Evolutionary conservation across 2,329 filamentous ascomycete genomes (phyloP), one percentile per base, ranked within the genome.

Genomic region (Penicillium sclerotigenum): DNA sequence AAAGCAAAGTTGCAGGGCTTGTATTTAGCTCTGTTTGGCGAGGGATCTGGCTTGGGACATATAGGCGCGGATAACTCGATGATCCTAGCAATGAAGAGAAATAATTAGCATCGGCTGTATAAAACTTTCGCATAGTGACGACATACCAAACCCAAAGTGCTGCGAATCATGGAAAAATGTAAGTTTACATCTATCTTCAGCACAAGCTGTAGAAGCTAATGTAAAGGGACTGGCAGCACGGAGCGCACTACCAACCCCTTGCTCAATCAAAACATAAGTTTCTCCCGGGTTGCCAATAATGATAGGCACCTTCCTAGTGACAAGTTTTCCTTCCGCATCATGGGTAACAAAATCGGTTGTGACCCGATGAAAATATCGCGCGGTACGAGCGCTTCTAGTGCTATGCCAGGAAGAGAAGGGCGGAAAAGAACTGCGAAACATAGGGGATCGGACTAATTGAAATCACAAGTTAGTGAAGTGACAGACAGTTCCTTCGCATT

Each of bases 161-260:
- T 62, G 61, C 6, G 60, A 64, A 41, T 67, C 63, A 47, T 69
- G 62, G 55, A 66, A 70, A 59, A 65, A 69, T 29, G 54, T 62
- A 52, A 68, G 50, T 62, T 64, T 61, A 56, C 60, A 69, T 56
- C 53, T 57, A 36, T 65, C 57, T 56, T 57, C 4, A 26, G 8
- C 38, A n/a, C 22, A n/a, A 37, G 58, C 48, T 26, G 52, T 48
- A 60, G 59, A 49, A 2, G 18, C n/a, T 7, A 2, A 20, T 13
- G 20, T 20, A 13, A 20, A 20, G n/a, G 36, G n/a, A 41, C 58
- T 58, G n/a, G 59, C 61, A 59, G 66, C 62, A 51, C 59, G 49
- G 28, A 69, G 18, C 20, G 18, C 10, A 37, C 36, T 59, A n/a
- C 66, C 62, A 59, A 67, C 57, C 42, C 43, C 59, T 47, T 52